Evolutionary conservation across 352 stramenopile species (phyloP), one percentile per base, ranked within the genome.

Genomic region (Phytophthora pini): DNA sequence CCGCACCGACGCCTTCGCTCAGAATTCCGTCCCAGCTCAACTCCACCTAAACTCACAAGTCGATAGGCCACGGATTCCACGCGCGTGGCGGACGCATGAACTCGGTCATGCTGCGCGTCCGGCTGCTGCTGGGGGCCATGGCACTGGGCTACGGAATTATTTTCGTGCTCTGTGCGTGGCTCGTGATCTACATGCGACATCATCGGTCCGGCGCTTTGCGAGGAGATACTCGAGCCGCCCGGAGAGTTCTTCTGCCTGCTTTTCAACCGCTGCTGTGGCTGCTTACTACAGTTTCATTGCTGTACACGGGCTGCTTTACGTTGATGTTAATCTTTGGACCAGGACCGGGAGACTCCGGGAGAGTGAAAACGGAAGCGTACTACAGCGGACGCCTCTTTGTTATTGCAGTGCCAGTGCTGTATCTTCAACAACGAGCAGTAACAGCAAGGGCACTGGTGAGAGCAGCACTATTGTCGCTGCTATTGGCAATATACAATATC

Each of bases 231-330:
- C 56, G 46, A 36, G 86, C 86, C 2, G 86, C 84, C 7, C 70
- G 79, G 9, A 82, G 84, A 62, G 75, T 92, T 32, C 76, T 94
- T 9, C 48, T 94, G 2, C 87, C 87, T 4, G 76, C 85, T 1
- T 95, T 92, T 41, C 80, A 93, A 60, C 82, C 85, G 26, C 53
- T 93, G 15, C 56, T 95, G 12, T 85, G 79, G 68, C 56, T 89
- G 2, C 61, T 93, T 17, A 68, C 58, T 13, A 36, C 41, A 4
- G 56, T 85, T 12, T 73, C 62, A 0, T 56, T 80, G 12, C 4
- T 59, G 3, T 80, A 74, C 62, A 72, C 65, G 2, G 41, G 75
- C 36, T 71, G 46, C 51, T 78, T 87, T 26, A 63, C 54, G 12
- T 34, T 74, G n/a, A 5, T 76, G 6, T 15, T 76, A 17, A 51